Conservation (phyloP, 305 asterid species). For the Fraxinus greggii region DNA sequence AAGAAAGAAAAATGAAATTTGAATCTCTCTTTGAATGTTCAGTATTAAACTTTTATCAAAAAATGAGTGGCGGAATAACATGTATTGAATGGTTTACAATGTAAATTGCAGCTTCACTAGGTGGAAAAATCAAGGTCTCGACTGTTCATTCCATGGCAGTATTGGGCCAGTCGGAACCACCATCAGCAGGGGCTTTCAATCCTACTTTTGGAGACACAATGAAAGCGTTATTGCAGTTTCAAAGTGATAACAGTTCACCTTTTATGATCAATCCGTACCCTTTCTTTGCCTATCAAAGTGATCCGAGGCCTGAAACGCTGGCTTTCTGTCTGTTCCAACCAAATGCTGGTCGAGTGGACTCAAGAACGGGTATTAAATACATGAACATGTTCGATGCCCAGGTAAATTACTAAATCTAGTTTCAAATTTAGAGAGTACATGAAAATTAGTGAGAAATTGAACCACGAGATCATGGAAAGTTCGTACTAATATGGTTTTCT, state of each 20-base stretch:
- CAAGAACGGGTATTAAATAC: constrained; percentile 71
- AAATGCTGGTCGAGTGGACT: constrained; percentile 81
- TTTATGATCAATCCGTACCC: constrained; percentile 96
- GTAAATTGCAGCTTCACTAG: constrained; percentile 42
- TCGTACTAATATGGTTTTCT: not conserved
- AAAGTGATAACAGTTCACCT: constrained; percentile 62
- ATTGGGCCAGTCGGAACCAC: constrained; percentile 49
- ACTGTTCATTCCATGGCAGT: constrained; percentile 59
- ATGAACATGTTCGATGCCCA: constrained; percentile 99
- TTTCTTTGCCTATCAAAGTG: constrained; percentile 86
- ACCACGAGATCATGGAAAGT: not conserved
- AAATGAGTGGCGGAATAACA: not conserved
- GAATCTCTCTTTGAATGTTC: not conserved
- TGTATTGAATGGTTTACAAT: not conserved
- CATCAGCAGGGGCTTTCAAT: constrained; percentile 41
- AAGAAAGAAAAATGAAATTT: not conserved
- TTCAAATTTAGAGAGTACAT: not conserved
- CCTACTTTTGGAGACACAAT: constrained; percentile 49
- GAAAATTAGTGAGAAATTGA: not conserved
- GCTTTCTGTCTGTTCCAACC: constrained; percentile 95
- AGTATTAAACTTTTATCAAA: not conserved
- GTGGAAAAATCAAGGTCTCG: constrained; percentile 51
- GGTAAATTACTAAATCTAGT: constrained; percentile 40
- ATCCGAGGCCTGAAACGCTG: constrained; percentile 76
- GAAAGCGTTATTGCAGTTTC: constrained; percentile 71